Evolutionary conservation across 805 yeast genomes (phyloP).

Genomic region (Wickerhamomyces rabaulensis): DNA sequence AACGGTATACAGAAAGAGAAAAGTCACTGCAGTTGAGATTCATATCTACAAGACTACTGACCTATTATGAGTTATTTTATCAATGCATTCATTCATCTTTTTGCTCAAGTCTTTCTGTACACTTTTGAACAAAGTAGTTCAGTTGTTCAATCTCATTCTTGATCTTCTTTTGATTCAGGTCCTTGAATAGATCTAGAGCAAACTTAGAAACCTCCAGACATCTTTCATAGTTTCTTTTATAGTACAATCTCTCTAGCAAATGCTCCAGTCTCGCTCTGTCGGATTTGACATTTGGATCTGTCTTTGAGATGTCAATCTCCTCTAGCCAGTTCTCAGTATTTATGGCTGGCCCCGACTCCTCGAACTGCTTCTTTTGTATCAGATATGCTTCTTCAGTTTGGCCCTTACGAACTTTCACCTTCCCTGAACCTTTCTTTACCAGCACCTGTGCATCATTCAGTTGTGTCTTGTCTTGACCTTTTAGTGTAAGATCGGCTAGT

Average conservation of each 20-base stretch:
- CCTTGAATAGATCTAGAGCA: constrained; percentile 31
- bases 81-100: background rate
- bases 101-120: constrained; percentile 25
- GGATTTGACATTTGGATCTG: constrained; percentile 39
- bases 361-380: constrained; percentile 47
- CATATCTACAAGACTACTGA: constrained; percentile 25
- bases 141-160: constrained; percentile 50
- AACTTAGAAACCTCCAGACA: constrained; percentile 43
- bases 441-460: constrained; percentile 32
- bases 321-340: constrained; percentile 43
- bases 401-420: constrained; percentile 51
- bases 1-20: constrained; percentile 29
- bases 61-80: background rate
- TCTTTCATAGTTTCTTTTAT: constrained; percentile 39
- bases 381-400: constrained; percentile 64
- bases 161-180: constrained; percentile 35
- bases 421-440: constrained; percentile 42
- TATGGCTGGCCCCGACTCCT: constrained; percentile 50
- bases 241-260: constrained; percentile 62
- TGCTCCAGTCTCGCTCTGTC: constrained; percentile 51
- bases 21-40: constrained; percentile 39
- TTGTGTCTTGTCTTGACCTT: constrained; percentile 17
- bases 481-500: background rate
- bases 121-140: constrained; percentile 36
- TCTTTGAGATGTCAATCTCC: constrained; percentile 20